Evolutionary conservation across 1,284 basidiomycete species (phyloP).

Genomic region (Trichosporon faecale): DNA sequence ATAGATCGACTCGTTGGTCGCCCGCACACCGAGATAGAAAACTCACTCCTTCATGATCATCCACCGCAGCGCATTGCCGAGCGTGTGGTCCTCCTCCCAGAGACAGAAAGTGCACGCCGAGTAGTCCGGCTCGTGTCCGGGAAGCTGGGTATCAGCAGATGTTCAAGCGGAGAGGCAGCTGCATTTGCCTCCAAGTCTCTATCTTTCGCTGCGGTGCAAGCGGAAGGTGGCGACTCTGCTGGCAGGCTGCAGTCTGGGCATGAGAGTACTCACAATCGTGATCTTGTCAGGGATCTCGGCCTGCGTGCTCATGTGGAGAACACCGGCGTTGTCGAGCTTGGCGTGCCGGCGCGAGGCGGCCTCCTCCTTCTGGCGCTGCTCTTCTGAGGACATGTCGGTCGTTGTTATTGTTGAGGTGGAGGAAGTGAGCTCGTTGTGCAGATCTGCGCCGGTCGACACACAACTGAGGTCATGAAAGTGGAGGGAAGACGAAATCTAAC

Average conservation of each 20-base stretch:
- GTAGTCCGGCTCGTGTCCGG: conserved; percentile 73
- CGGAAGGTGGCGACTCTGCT: too few species aligned
- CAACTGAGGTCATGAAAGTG: background rate
- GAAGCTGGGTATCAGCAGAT: conserved; percentile 50
- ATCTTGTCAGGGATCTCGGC: conserved; percentile 45
- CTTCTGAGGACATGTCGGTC: conserved; percentile 7
- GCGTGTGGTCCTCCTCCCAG: conserved; percentile 88
- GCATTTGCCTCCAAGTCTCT: too few species aligned
- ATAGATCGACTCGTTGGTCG: too few species aligned
- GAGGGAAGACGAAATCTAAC: conserved; percentile 7
- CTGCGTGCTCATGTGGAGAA: conserved; percentile 39
- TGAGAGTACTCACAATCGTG: conserved; percentile 42
- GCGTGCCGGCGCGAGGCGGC: conserved; percentile 25
- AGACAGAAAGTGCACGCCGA: conserved; percentile 90
- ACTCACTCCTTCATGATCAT: conserved; percentile 98
- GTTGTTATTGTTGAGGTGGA: background rate
- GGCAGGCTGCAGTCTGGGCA: too few species aligned
- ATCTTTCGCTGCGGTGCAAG: too few species aligned
- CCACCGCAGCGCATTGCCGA: conserved; percentile 91
- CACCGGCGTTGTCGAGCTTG: conserved; percentile 44
- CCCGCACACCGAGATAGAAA: background rate
- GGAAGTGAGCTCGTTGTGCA: background rate
- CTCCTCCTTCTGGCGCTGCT: conserved; percentile 24
- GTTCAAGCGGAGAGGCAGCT: background rate
- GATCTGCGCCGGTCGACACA: background rate